Evolutionary conservation across 75 land plant genomes (phyloP).

Genomic region (Selaginella moellendorffii): DNA sequence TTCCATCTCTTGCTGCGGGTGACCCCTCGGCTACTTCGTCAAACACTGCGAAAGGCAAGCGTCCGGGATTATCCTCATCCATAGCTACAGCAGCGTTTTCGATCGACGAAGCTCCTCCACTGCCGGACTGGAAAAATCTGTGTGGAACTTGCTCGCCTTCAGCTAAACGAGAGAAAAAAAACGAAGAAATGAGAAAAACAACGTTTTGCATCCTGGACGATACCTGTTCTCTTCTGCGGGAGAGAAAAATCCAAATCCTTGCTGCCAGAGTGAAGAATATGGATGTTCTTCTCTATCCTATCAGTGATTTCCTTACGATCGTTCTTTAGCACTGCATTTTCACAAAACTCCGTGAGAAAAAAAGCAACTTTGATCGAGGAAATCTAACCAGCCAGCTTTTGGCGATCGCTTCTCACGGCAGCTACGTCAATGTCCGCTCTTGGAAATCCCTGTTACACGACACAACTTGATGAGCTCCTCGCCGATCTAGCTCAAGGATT

Average conservation of each 20-base stretch:
- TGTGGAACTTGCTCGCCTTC: constrained; percentile 20
- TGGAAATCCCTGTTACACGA: constrained; percentile 80
- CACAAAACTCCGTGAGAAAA: no score
- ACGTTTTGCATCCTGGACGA: no score
- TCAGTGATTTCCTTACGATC: constrained; percentile 63
- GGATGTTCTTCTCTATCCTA: constrained; percentile 48
- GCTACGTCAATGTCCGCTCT: constrained; percentile 69
- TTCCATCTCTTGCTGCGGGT: constrained; percentile 75
- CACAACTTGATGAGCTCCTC: no score
- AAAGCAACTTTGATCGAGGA: no score
- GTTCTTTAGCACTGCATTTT: constrained; percentile 57
- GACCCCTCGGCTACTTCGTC: constrained; percentile 82
- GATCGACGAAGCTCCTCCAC: constrained; percentile 6
- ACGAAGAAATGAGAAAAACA: no score
- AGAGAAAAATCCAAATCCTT: constrained; percentile 24
- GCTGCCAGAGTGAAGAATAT: constrained; percentile 58
- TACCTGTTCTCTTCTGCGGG: constrained; percentile 40
- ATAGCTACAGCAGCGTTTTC: constrained; percentile 20
- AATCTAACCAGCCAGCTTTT: constrained; percentile 67
- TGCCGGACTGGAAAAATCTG: constrained; percentile 8
- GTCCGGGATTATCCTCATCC: constrained; percentile 32
- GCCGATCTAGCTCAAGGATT: no score
- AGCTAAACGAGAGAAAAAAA: constrained; percentile 4
- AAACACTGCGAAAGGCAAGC: constrained; percentile 67
- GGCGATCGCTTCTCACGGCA: constrained; percentile 51